A percentile compares a stretch with the other conserved stretches of the same genome.
Evolutionary conservation across 768 basidiomycete species (phyloP).

Genomic region (Erythrobasidium yunnanense): DNA sequence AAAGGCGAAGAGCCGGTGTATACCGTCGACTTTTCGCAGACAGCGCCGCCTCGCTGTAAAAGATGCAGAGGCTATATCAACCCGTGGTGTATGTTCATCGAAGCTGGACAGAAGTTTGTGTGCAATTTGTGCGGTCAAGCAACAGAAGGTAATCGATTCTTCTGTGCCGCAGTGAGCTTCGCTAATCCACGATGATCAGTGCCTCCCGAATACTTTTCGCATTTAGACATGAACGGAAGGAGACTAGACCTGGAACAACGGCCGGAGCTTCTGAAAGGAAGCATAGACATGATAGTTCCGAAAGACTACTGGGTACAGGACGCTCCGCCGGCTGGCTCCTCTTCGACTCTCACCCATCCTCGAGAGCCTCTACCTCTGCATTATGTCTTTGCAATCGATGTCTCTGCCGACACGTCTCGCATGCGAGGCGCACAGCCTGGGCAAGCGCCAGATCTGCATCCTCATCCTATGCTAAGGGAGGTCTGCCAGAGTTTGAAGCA

Average conservation of each 20-base stretch:
- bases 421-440: constrained; percentile 47
- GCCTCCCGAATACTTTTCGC: constrained; percentile 66
- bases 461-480: constrained; percentile 48
- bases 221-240: constrained; percentile 63
- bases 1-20: constrained; percentile 65
- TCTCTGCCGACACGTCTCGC: constrained; percentile 55
- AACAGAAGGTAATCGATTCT: no score
- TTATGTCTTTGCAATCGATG: constrained; percentile 78
- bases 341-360: constrained; percentile 46
- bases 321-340: constrained; percentile 36
- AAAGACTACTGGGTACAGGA: constrained; percentile 69
- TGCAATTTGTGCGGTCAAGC: constrained; percentile 81
- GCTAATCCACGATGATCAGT: constrained; percentile 53
- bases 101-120: constrained; percentile 73
- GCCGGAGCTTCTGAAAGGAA: constrained; percentile 79
- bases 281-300: constrained; percentile 75
- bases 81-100: constrained; percentile 76
- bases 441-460: constrained; percentile 3
- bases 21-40: constrained; percentile 57
- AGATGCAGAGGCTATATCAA: constrained; percentile 84
- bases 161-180: no score
- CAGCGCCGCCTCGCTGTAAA: constrained; percentile 64
- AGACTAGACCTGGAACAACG: constrained; percentile 69
- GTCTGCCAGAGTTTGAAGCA: constrained; percentile 56
- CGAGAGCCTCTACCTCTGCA: constrained; percentile 56